A percentile compares a stretch with the other conserved stretches of the same genome.
Evolutionary conservation across 2,329 filamentous ascomycete genomes (phyloP).

Genomic region (Sporothrix phasma): DNA sequence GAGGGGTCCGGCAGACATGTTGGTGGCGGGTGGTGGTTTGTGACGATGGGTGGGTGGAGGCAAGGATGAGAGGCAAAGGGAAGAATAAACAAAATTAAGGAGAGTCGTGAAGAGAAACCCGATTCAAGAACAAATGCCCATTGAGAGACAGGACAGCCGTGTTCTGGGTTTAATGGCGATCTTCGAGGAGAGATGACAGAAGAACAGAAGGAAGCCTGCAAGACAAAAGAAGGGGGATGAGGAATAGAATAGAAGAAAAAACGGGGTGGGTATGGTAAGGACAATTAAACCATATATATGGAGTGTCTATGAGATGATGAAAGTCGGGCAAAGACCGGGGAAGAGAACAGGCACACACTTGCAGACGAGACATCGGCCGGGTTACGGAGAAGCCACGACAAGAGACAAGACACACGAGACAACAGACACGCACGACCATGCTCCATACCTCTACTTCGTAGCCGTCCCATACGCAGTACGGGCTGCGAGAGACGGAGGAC

Average conservation of each 20-base stretch:
- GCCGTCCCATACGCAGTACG: conserved; percentile 4
- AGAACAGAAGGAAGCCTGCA: conserved; percentile 1
- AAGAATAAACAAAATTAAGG: neutral
- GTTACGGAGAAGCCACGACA: neutral
- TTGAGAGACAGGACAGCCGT: neutral
- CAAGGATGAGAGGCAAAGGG: neutral
- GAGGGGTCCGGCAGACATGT: conserved; percentile 20
- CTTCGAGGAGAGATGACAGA: neutral
- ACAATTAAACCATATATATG: conserved; percentile 6
- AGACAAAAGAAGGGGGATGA: neutral
- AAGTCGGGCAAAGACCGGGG: neutral
- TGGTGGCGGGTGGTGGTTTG: conserved; percentile 1
- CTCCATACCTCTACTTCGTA: neutral
- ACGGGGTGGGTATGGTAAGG: neutral
- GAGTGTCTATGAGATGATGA: neutral
- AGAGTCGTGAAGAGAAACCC: conserved; percentile 1
- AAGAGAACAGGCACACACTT: neutral
- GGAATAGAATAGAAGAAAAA: conserved; percentile 11
- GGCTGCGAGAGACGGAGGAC: neutral
- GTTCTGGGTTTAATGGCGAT: neutral
- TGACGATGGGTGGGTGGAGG: neutral
- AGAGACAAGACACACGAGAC: neutral
- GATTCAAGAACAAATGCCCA: neutral
- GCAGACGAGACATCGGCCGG: neutral
- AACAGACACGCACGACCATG: neutral